Base-by-base conservation (phyloP, 306 rosid species). In the Morella rubra region DNA sequence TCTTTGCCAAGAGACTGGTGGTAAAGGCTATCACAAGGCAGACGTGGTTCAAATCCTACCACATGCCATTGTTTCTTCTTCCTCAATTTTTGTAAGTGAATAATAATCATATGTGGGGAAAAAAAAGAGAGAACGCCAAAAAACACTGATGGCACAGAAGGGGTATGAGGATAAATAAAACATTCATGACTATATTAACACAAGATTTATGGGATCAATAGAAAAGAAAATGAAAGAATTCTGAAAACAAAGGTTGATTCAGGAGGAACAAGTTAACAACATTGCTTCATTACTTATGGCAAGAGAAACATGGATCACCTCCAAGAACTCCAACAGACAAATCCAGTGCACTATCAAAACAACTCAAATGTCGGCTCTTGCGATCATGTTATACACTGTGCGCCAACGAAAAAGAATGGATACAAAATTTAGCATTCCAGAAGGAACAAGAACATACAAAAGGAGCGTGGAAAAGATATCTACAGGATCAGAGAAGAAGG, bases 361-460 rank as follows among this genome's bases (percentile, higher is more conserved):
- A 5, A 1, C 37, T 7, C 71, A 42, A 66, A 66, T 65, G 70
- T 7, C 1, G 41, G 24, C 18, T 41, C 20, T 65, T 12, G 41
- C 8, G 8, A 40, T 64, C 16, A 2, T 6, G 44, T 18, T 64
- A 15, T 15, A 40, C 16, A 64, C n/a, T 16, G 20, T 64, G 47
- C 19, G 15, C 24, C 14, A n/a, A 44, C 12, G 15, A 7, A 66
- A 41, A 37, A 41, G 49, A 18, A 13, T 18, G 6, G 14, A 65
- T 9, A 42, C 13, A 65, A 65, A 65, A 41, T 8, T 42, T 44
- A 18, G 1, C 50, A 42, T 66, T 14, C 71, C 14, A 47, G 42
- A 40, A 41, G 24, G 7, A 70, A 75, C n/a, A 44, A 19, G 45
- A 71, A 52, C 70, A 52, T 8, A 51, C 61, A 61, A 40, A 67